Evolutionary conservation across 2,329 filamentous ascomycete genomes (phyloP).

Genomic region (Fusarium tanahbumbuense): DNA sequence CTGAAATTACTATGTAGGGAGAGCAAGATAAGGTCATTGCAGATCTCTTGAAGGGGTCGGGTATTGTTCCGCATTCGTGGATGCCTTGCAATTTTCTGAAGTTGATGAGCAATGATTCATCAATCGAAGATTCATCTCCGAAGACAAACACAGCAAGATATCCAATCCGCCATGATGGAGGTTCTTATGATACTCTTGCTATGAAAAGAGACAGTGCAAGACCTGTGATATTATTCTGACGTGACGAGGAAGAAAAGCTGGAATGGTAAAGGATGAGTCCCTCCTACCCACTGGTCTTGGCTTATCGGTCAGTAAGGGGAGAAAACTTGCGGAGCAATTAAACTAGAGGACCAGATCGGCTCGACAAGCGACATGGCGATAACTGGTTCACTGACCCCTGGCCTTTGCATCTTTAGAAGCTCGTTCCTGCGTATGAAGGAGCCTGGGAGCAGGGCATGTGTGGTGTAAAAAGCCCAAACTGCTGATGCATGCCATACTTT

Average conservation of each 20-base stretch:
- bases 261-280: neutral
- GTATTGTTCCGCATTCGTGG: neutral
- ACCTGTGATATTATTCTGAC: neutral
- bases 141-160: neutral
- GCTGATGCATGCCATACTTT: slow-evolving; percentile 12
- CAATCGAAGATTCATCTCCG: neutral
- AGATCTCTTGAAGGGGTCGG: neutral
- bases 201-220: neutral
- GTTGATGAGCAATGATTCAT: neutral
- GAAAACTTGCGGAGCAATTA: slow-evolving; percentile 19
- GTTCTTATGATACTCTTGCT: neutral
- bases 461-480: slow-evolving; percentile 8
- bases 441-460: neutral
- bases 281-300: slow-evolving; percentile 12
- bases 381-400: slow-evolving; percentile 24
- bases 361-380: slow-evolving; percentile 38
- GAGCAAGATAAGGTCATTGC: neutral
- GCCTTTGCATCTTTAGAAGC: slow-evolving; percentile 3
- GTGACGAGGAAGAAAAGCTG: neutral
- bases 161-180: neutral
- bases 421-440: slow-evolving; percentile 26
- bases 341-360: slow-evolving; percentile 26
- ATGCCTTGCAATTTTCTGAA: neutral
- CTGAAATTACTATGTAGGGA: neutral
- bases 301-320: slow-evolving; percentile 3